Conservation (phyloP, 1,284 basidiomycete genomes). For the Macrocybe sp. region DNA sequence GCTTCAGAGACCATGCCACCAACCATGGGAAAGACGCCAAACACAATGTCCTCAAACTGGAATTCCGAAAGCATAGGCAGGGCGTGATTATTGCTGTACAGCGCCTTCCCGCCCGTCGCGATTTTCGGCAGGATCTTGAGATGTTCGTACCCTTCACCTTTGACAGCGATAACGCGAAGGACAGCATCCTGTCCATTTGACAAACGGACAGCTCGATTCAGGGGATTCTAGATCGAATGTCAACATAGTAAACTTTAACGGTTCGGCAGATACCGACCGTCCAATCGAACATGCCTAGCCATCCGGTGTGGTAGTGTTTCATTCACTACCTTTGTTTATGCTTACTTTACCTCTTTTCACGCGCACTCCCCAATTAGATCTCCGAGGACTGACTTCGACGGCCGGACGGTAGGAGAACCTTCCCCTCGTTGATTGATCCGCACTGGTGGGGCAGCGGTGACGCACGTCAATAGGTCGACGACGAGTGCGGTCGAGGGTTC, state of each 20-base stretch:
- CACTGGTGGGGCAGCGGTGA: too few relatives aligned
- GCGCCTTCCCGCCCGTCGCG: slow-evolving; percentile 13
- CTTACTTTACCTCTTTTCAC: too few relatives aligned
- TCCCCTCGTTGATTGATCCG: too few relatives aligned
- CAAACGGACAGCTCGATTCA: slow-evolving; percentile 12
- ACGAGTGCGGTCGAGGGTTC: too few relatives aligned
- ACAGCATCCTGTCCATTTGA: slow-evolving; percentile 17
- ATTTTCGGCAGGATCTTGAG: slow-evolving; percentile 17
- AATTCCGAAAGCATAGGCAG: slow-evolving; percentile 23
- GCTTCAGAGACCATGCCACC: slow-evolving; percentile 9
- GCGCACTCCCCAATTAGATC: too few relatives aligned
- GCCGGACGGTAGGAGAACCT: too few relatives aligned
- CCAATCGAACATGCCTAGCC: slow-evolving; percentile 6
- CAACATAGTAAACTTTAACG: slow-evolving; percentile 4
- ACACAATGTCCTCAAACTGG: slow-evolving; percentile 22
- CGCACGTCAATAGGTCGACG: too few relatives aligned
- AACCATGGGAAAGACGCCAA: slow-evolving; percentile 24
- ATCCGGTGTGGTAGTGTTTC: not conserved
- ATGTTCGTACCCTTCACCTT: slow-evolving; percentile 18
- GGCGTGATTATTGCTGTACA: slow-evolving; percentile 19
- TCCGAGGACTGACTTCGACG: too few relatives aligned
- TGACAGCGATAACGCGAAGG: slow-evolving; percentile 17
- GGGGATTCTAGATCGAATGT: slow-evolving; percentile 12
- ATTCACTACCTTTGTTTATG: not conserved
- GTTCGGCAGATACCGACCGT: not conserved